phyloP scores from a whole-genome alignment of 768 basidiomycete species.

The Kwoniella botswanensis region DNA sequence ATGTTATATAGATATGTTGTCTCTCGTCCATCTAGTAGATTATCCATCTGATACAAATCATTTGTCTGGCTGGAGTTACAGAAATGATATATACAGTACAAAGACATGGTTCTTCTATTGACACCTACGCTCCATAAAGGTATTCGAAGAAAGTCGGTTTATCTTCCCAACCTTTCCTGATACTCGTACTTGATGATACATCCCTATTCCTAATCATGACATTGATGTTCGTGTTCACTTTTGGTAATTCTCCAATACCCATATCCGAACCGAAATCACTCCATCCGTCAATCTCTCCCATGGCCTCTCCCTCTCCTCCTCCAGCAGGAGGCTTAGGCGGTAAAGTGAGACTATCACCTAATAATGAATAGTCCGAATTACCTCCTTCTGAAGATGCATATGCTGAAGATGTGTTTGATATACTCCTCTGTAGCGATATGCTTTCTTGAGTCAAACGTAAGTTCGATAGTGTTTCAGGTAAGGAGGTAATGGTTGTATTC shows the following conservation, averaged over 20 bases:
- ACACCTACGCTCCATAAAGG: conserved; percentile 45
- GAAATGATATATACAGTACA: no score
- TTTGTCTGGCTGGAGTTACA: no score
- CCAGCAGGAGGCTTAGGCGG: conserved; percentile 3
- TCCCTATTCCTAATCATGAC: conserved; percentile 6
- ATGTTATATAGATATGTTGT: no score
- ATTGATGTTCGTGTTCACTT: not conserved
- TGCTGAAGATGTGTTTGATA: conserved; percentile 40
- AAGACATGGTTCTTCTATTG: no score
- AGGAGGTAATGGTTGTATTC: conserved; percentile 7
- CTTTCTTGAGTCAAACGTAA: not conserved
- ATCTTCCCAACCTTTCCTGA: conserved; percentile 36
- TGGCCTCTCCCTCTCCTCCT: no score
- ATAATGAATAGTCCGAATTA: conserved; percentile 32
- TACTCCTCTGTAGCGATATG: conserved; percentile 13
- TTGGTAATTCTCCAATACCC: conserved; percentile 18
- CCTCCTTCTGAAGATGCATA: conserved; percentile 43
- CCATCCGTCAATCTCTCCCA: conserved; percentile 10
- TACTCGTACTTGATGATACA: conserved; percentile 11
- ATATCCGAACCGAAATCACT: conserved; percentile 21
- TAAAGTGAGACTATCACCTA: conserved; percentile 40
- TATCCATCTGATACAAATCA: no score
- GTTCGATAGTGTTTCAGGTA: not conserved
- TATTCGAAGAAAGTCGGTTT: conserved; percentile 57
- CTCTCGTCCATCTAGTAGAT: no score